Conservation (phyloP, 73 alveolate species). For the Tetrahymena borealis region DNA sequence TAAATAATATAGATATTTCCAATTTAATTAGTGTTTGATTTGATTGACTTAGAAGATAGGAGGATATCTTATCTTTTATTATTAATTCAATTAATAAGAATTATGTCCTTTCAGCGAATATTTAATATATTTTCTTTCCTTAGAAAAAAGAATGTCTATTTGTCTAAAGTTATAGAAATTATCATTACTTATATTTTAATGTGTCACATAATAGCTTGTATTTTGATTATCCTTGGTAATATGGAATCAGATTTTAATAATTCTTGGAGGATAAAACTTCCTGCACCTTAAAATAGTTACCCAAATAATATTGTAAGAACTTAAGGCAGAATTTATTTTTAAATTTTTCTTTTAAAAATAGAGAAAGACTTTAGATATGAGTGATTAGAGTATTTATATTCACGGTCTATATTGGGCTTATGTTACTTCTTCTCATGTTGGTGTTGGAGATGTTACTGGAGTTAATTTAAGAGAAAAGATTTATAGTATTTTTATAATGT, state of each 20-base stretch:
- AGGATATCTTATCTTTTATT: not conserved
- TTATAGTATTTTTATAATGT: not conserved
- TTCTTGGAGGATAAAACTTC: not conserved
- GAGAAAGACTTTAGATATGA: not conserved
- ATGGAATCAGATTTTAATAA: not conserved
- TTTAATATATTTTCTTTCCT: not conserved
- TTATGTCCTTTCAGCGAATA: not conserved
- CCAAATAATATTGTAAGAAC: not conserved
- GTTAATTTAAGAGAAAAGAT: not conserved
- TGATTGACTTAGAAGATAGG: not conserved
- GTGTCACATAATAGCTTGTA: not conserved
- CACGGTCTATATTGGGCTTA: not conserved
- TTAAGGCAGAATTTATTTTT: not conserved
- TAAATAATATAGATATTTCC: too few relatives aligned
- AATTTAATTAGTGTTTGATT: not conserved
- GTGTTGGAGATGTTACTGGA: not conserved
- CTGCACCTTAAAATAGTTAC: not conserved
- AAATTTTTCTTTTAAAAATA: not conserved
- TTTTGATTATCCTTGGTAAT: not conserved
- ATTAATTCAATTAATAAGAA: not conserved
- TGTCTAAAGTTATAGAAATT: not conserved
- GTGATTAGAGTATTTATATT: not conserved
- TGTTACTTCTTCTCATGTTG: not conserved
- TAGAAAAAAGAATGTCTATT: not conserved
- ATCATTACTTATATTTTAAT: not conserved